phyloP scores from a whole-genome alignment of 202 grass and related monocot genomes.

The Elaeis oleifera region DNA sequence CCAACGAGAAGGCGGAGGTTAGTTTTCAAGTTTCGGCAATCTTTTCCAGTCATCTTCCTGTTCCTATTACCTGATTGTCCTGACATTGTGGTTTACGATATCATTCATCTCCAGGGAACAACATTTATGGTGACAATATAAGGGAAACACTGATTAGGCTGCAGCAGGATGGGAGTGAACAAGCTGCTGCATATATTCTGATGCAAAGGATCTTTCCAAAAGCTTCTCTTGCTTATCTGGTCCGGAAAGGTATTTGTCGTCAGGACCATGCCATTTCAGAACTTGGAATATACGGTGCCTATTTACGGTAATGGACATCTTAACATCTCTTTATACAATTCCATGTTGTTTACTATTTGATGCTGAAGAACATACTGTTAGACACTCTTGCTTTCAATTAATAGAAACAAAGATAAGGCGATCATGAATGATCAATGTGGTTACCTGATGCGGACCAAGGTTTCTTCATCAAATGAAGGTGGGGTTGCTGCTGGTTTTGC shows the following conservation, averaged over 20 bases:
- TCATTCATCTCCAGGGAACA: slow-evolving; percentile 54
- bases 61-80: not conserved
- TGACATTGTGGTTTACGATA: slow-evolving; percentile 18
- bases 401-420: slow-evolving; percentile 82
- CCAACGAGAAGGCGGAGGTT: slow-evolving; percentile 94
- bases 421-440: slow-evolving; percentile 64
- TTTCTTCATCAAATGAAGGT: slow-evolving; percentile 94
- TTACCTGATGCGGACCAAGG: slow-evolving; percentile 91
- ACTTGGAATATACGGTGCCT: slow-evolving; percentile 74
- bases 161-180: slow-evolving; percentile 47
- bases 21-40: slow-evolving; percentile 8
- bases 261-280: slow-evolving; percentile 77
- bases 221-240: slow-evolving; percentile 56
- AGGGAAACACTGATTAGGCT: slow-evolving; percentile 48
- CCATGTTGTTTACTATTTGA: not conserved
- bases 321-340: not conserved
- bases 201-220: slow-evolving; percentile 94
- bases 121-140: slow-evolving; percentile 70
- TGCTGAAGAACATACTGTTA: not conserved
- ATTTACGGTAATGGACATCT: slow-evolving; percentile 48
- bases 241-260: slow-evolving; percentile 61
- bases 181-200: slow-evolving; percentile 83
- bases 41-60: slow-evolving; percentile 2
- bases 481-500: slow-evolving; percentile 93
- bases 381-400: not conserved